Evolutionary conservation across 257 asterid genomes (phyloP).

Genomic region (Salvia splendens): DNA sequence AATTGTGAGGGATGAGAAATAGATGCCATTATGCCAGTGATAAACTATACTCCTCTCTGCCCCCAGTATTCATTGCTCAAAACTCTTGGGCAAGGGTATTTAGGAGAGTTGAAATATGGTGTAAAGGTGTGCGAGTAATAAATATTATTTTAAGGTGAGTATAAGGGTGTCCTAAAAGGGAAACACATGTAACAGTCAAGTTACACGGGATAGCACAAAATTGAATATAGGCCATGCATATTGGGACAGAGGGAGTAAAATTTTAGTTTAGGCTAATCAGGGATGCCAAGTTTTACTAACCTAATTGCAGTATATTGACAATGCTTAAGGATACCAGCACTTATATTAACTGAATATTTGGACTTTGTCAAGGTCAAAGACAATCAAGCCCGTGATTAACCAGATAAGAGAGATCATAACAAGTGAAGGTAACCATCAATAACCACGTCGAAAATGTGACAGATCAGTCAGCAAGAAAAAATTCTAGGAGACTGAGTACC

Average conservation of each 20-base stretch:
- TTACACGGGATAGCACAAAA: too few relatives aligned
- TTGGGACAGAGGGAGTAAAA: neutral
- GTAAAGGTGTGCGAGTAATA: too few relatives aligned
- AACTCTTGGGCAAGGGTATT: too few relatives aligned
- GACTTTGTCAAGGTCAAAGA: neutral
- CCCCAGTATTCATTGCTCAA: too few relatives aligned
- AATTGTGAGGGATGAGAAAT: slow-evolving; percentile 11
- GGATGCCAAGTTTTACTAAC: slow-evolving; percentile 20
- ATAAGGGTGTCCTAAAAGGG: too few relatives aligned
- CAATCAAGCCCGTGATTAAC: slow-evolving; percentile 1
- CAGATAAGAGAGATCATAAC: neutral
- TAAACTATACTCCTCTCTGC: too few relatives aligned
- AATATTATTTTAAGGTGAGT: too few relatives aligned
- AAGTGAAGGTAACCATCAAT: slow-evolving; percentile 2
- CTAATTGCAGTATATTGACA: slow-evolving; percentile 15
- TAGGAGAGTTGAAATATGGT: too few relatives aligned
- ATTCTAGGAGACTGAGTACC: slow-evolving; percentile 48
- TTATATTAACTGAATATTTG: slow-evolving; percentile 17
- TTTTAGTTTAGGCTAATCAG: slow-evolving; percentile 5
- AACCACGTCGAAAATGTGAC: neutral
- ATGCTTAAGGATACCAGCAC: slow-evolving; percentile 10
- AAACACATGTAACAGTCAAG: too few relatives aligned
- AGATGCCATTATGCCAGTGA: neutral
- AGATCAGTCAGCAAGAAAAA: slow-evolving; percentile 12
- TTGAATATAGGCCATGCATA: too few relatives aligned